Conservation (phyloP, 2,329 filamentous ascomycete species). For the Colletotrichum karsti region DNA sequence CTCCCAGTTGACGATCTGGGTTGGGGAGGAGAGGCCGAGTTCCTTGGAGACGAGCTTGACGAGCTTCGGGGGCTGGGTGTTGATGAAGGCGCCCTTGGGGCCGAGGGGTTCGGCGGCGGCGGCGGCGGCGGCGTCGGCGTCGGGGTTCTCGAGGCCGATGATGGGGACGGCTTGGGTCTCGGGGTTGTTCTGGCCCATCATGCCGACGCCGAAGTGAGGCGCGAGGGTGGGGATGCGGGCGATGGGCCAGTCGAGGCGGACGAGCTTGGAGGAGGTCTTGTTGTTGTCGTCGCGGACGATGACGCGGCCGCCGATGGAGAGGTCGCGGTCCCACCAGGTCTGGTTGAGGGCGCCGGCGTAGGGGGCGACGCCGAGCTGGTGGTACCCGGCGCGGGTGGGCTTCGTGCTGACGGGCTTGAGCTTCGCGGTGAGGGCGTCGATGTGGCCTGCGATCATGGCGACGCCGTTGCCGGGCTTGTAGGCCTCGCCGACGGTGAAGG, state of each 20-base stretch:
- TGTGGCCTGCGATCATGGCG: slow-evolving; percentile 89
- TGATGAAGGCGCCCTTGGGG: slow-evolving; percentile 75
- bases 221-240: slow-evolving; percentile 91
- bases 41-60: slow-evolving; percentile 84
- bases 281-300: slow-evolving; percentile 80
- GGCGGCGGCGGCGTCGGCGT: slow-evolving; percentile 43
- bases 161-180: slow-evolving; percentile 97
- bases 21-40: slow-evolving; percentile 77
- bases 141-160: slow-evolving; percentile 84
- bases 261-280: slow-evolving; percentile 82
- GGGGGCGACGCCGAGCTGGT: slow-evolving; percentile 90
- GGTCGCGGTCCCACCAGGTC: slow-evolving; percentile 98
- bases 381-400: slow-evolving; percentile 83
- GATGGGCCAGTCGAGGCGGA: slow-evolving; percentile 95
- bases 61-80: slow-evolving; percentile 85
- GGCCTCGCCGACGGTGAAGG: slow-evolving; percentile 82
- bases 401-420: slow-evolving; percentile 91
- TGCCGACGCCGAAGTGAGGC: slow-evolving; percentile 87
- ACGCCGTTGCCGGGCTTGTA: slow-evolving; percentile 89
- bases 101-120: slow-evolving; percentile 57
- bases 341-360: slow-evolving; percentile 88
- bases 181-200: slow-evolving; percentile 74
- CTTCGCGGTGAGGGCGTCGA: slow-evolving; percentile 90
- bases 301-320: slow-evolving; percentile 89
- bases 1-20: slow-evolving; percentile 92